A percentile compares a stretch with the other conserved stretches of the same genome.
Evolutionary conservation across 768 basidiomycete species (phyloP).

Genomic region (Pleurotus tuber-regium): DNA sequence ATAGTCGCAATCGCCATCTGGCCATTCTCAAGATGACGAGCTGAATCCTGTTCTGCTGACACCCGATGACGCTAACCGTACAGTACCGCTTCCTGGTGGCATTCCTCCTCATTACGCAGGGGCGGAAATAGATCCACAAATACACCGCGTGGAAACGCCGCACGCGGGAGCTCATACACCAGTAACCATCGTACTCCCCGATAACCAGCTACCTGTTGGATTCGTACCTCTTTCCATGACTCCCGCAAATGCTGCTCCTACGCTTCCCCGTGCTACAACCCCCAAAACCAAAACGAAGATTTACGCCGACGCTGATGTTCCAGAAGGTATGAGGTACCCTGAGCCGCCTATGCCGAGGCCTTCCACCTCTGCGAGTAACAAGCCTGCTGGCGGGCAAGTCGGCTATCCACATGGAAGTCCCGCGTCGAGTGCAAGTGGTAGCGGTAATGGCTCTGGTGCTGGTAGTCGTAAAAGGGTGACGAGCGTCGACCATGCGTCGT

Average conservation of each 20-base stretch:
- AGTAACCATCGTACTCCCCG: not conserved
- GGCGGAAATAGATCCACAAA: not conserved
- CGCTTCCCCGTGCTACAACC: not conserved
- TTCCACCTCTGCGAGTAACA: not conserved
- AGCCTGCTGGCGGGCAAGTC: not conserved
- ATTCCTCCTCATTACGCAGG: not conserved
- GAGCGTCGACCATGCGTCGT: not conserved
- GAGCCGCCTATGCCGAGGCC: not conserved
- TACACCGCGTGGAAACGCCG: not conserved
- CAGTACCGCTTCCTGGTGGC: not conserved
- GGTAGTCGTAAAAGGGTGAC: not conserved
- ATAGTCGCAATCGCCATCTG: slow-evolving; percentile 1
- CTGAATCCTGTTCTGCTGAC: slow-evolving; percentile 2
- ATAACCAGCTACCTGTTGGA: not conserved
- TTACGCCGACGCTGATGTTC: not conserved
- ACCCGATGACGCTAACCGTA: not conserved
- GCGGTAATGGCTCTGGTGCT: no score
- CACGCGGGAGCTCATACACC: not conserved
- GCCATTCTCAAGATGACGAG: slow-evolving; percentile 5
- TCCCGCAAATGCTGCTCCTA: not conserved
- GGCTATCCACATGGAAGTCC: no score
- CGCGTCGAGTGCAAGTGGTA: not conserved
- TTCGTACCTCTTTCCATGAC: not conserved
- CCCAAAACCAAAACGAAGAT: not conserved
- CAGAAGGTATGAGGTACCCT: not conserved